Evolutionary conservation across 2,329 filamentous ascomycete genomes (phyloP), one percentile per base, ranked within the genome.

Genomic region (Penicillium brevicompactum): DNA sequence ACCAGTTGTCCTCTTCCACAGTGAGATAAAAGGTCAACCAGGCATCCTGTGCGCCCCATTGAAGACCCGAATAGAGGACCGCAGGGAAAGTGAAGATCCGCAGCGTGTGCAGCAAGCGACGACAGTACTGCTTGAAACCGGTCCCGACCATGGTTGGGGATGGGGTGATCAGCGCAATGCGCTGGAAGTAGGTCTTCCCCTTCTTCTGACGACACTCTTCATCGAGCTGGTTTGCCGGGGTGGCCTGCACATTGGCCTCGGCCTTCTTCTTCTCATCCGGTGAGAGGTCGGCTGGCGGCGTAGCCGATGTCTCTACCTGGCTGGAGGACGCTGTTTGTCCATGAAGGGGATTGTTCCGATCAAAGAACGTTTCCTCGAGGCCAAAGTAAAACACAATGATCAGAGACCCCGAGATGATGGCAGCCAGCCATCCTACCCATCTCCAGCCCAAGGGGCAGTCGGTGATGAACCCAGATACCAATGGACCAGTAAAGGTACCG

Each of bases 11-110:
- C 61, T 85, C 80, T 63, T 84, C 77, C 1, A 85, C 76, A 0
- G 83, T 85, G 31, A 84, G 72, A 58, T 85, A 84, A 65, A 86
- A 85, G 1, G 80, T 81, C 21, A 86, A 70, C 70, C 83, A 84
- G n/a, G 83, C 81, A 59, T 84, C 83, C 66, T 85, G 83, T 30
- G 81, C 75, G 4, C 83, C 83, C 83, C 83, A 85, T 63, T 85
- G 82, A 22, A 85, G 67, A 8, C 83, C 82, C 2, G 82, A 81
- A 57, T 80, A 85, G 58, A 82, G 76, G 9, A 85, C 82, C 1
- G 82, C 82, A 0, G 83, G 83, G 56, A 85, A 84, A 1, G 77
- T 76, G 64, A 85, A 84, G 41, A 85, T 73, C n/a, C 81, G 78
- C 48, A 85, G 70, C 0, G 80, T 84, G 60, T 84, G 80, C 60